phyloP scores from a whole-genome alignment of 305 asterid species.

The Withania somnifera region DNA sequence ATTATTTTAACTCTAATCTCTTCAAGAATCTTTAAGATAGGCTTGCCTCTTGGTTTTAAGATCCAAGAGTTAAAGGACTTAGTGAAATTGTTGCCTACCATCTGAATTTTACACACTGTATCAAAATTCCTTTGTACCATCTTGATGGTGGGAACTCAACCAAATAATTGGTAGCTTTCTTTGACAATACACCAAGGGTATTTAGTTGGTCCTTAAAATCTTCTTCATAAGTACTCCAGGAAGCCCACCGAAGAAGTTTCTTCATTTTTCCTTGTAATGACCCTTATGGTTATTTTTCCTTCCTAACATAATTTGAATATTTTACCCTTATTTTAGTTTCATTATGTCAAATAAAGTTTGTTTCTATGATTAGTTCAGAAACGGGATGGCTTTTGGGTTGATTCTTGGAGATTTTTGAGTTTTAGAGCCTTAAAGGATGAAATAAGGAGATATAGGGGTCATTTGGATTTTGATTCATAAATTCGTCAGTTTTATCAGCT shows the following conservation, averaged over 20 bases:
- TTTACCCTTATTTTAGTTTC: no score
- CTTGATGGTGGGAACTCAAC: not conserved
- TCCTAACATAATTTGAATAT: no score
- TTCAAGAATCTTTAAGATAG: not conserved
- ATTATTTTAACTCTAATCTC: not conserved
- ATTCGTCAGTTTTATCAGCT: no score
- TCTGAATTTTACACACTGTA: not conserved
- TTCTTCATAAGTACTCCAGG: not conserved
- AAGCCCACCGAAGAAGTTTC: not conserved
- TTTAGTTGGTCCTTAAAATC: not conserved
- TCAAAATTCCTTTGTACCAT: not conserved
- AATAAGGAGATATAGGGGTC: no score
- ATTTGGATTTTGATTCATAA: no score
- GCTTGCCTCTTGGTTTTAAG: not conserved
- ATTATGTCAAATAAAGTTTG: no score
- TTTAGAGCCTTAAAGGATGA: no score
- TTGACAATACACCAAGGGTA: not conserved
- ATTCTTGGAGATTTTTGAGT: no score
- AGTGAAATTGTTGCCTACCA: not conserved
- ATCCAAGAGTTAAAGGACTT: not conserved
- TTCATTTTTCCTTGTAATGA: not conserved
- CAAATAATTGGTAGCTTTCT: not conserved
- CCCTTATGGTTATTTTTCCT: no score
- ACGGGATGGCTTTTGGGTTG: no score
- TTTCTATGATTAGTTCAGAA: no score